phyloP scores from a whole-genome alignment of 1,139 yeast genomes.

The Saccharomyces hybrid region DNA sequence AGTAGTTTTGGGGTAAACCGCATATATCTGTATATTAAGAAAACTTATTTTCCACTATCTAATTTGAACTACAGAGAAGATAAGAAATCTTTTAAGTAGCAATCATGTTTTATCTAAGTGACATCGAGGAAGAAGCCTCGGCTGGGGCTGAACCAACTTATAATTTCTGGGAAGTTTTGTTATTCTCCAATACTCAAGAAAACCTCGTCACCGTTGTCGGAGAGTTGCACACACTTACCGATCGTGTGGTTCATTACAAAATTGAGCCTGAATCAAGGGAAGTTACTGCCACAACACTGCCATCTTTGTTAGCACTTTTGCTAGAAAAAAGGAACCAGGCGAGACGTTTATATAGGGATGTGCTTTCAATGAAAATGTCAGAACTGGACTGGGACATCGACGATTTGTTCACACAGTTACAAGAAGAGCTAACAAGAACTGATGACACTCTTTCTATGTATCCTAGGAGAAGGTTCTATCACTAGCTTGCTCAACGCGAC shows the following conservation, averaged over 20 bases:
- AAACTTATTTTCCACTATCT: not conserved
- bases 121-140: not conserved
- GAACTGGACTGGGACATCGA: slow-evolving; percentile 14
- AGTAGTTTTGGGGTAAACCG: not conserved
- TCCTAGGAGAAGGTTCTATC: slow-evolving; percentile 15
- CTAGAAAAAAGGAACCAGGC: slow-evolving; percentile 18
- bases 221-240: slow-evolving; percentile 15
- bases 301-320: slow-evolving; percentile 13
- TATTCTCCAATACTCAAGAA: slow-evolving; percentile 9
- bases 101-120: slow-evolving; percentile 5
- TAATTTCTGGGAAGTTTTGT: slow-evolving; percentile 4
- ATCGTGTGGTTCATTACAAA: slow-evolving; percentile 8
- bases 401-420: slow-evolving; percentile 10
- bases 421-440: slow-evolving; percentile 14
- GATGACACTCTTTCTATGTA: slow-evolving; percentile 14
- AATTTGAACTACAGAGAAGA: not conserved
- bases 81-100: not conserved
- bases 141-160: not conserved
- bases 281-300: slow-evolving; percentile 8
- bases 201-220: slow-evolving; percentile 10
- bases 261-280: slow-evolving; percentile 7
- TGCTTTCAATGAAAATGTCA: slow-evolving; percentile 10
- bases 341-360: slow-evolving; percentile 15
- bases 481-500: slow-evolving; percentile 3
- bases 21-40: not conserved